Evolutionary conservation across 129 eudicot species (phyloP).

Genomic region (Flaveria linearis): DNA sequence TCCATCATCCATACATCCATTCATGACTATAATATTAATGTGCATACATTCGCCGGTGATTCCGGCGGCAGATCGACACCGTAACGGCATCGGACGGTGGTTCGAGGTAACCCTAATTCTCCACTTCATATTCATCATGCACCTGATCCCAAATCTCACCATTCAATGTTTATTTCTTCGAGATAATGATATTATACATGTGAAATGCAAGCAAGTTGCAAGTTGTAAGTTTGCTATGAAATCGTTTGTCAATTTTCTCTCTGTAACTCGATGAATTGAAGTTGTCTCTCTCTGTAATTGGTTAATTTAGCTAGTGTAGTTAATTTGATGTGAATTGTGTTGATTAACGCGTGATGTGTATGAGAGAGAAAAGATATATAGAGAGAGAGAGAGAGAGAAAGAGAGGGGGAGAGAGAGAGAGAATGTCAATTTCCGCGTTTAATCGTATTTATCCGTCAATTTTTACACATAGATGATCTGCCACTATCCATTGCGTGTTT

Average conservation of each 20-base stretch:
- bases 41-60: conserved; percentile 28
- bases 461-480: conserved; percentile 35
- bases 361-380: background rate
- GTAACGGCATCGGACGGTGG: conserved; percentile 36
- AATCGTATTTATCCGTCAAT: conserved; percentile 9
- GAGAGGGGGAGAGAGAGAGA: conserved; percentile 9
- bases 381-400: conserved; percentile 8
- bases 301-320: background rate
- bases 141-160: conserved; percentile 33
- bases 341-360: conserved; percentile 14
- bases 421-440: conserved; percentile 29
- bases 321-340: background rate
- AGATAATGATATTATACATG: too few relatives aligned
- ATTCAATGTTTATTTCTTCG: background rate
- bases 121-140: background rate
- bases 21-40: background rate
- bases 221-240: background rate
- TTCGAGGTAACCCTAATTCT: conserved; percentile 32
- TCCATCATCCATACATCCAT: too few relatives aligned
- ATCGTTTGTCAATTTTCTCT: background rate
- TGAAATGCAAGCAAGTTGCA: too few relatives aligned
- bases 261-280: background rate
- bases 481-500: conserved; percentile 36
- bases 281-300: background rate
- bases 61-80: conserved; percentile 40